Evolutionary conservation across 352 stramenopile genomes (phyloP).

Genomic region (Phytophthora podocarpi): DNA sequence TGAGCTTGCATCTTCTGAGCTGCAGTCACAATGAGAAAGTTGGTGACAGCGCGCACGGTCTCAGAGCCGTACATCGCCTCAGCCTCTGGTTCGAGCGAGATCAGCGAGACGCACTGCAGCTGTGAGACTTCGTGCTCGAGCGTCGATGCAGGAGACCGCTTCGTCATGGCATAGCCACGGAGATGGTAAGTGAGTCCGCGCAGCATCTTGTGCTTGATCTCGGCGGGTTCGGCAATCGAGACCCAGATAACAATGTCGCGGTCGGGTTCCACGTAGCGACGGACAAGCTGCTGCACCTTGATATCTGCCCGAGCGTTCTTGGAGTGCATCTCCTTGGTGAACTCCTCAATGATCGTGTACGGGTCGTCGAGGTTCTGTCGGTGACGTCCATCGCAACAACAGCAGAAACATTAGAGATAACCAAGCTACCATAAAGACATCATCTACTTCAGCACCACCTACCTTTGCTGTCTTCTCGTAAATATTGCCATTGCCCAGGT

Average conservation of each 20-base stretch:
- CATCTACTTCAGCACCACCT: background rate
- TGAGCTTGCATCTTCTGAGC: constrained; percentile 41
- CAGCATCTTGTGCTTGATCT: constrained; percentile 57
- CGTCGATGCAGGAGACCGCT: constrained; percentile 22
- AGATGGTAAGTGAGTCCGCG: constrained; percentile 47
- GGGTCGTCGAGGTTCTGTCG: constrained; percentile 31
- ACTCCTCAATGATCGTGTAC: constrained; percentile 61
- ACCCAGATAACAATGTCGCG: constrained; percentile 60
- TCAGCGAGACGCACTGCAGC: constrained; percentile 35
- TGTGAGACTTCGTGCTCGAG: constrained; percentile 24
- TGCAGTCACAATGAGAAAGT: constrained; percentile 41
- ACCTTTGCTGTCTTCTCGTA: constrained; percentile 44
- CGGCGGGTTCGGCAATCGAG: constrained; percentile 34
- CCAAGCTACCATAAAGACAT: background rate
- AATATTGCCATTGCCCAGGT: constrained; percentile 38
- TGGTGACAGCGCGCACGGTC: constrained; percentile 35
- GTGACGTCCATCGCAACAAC: background rate
- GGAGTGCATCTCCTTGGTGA: constrained; percentile 54
- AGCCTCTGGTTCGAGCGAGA: constrained; percentile 34
- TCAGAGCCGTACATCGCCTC: constrained; percentile 26
- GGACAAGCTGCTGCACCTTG: constrained; percentile 52
- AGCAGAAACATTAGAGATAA: background rate
- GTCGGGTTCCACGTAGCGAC: constrained; percentile 54
- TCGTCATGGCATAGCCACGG: constrained; percentile 57
- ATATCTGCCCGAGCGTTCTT: constrained; percentile 57